Evolutionary conservation across 176 grass and related monocot genomes (phyloP).

Genomic region (Juncus inflexus): DNA sequence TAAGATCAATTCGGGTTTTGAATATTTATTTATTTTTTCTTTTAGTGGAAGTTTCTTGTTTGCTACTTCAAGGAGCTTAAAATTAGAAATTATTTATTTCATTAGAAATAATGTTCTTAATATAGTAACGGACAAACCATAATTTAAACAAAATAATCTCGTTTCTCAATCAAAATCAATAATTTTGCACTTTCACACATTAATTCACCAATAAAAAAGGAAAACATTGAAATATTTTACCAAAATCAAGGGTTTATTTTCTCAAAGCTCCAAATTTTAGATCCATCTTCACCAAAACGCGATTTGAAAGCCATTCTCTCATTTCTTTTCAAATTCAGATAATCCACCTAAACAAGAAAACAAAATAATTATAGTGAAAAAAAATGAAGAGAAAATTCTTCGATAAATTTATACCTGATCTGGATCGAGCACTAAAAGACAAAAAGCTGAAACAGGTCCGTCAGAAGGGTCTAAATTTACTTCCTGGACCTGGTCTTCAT

Average conservation of each 20-base stretch:
- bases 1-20: neutral
- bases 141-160: too few relatives aligned
- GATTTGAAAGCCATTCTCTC: constrained; percentile 68
- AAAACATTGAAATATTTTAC: neutral
- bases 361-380: constrained; percentile 8
- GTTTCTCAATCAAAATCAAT: too few relatives aligned
- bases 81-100: too few relatives aligned
- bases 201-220: neutral
- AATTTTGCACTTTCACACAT: constrained; percentile 8
- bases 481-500: constrained; percentile 41
- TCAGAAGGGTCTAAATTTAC: constrained; percentile 46
- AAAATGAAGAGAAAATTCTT: constrained; percentile 6
- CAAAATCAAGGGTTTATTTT: constrained; percentile 5
- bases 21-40: neutral
- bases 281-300: constrained; percentile 29
- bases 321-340: constrained; percentile 82
- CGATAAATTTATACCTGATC: constrained; percentile 49
- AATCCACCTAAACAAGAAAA: constrained; percentile 57
- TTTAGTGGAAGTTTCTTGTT: neutral
- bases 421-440: constrained; percentile 74
- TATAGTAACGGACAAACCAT: too few relatives aligned
- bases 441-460: constrained; percentile 66
- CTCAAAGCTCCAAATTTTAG: constrained; percentile 43
- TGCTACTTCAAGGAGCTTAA: too few relatives aligned
- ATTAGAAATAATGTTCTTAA: too few relatives aligned